Evolutionary conservation across 768 basidiomycete genomes (phyloP).

Genomic region (Pleurotus citrinopileatus): DNA sequence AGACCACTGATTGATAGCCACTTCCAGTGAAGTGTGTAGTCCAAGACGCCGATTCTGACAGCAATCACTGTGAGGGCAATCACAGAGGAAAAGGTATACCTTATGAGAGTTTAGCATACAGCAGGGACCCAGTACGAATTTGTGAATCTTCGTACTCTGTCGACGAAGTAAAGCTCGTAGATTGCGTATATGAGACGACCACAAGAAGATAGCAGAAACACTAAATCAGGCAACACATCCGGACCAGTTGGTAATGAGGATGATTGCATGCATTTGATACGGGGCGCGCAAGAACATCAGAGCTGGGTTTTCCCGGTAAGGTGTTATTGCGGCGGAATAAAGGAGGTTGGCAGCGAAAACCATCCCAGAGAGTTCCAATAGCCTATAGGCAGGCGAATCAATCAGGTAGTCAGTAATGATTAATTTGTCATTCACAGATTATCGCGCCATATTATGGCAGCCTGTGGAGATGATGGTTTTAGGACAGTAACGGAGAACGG

Average conservation of each 20-base stretch:
- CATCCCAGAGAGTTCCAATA: not conserved
- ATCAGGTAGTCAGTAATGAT: too few species aligned
- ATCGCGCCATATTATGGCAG: not conserved
- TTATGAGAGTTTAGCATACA: not conserved
- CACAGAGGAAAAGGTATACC: not conserved
- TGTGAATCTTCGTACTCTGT: constrained; percentile 1
- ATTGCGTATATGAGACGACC: not conserved
- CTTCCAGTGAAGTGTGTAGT: not conserved
- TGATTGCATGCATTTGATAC: not conserved
- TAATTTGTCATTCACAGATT: not conserved
- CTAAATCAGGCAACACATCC: not conserved
- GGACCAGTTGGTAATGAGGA: not conserved
- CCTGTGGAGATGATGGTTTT: not conserved
- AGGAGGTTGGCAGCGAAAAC: not conserved
- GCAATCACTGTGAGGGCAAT: not conserved
- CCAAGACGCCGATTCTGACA: not conserved
- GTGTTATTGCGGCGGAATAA: constrained; percentile 1
- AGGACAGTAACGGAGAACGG: not conserved
- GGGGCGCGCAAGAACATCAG: not conserved
- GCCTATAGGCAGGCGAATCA: not conserved
- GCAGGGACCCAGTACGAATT: not conserved
- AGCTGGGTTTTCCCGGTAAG: not conserved
- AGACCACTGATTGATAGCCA: not conserved
- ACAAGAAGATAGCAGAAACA: not conserved
- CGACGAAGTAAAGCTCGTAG: not conserved